Base-by-base conservation (phyloP, 2,329 filamentous ascomycete genomes). In the Hypomyces rosellus region DNA sequence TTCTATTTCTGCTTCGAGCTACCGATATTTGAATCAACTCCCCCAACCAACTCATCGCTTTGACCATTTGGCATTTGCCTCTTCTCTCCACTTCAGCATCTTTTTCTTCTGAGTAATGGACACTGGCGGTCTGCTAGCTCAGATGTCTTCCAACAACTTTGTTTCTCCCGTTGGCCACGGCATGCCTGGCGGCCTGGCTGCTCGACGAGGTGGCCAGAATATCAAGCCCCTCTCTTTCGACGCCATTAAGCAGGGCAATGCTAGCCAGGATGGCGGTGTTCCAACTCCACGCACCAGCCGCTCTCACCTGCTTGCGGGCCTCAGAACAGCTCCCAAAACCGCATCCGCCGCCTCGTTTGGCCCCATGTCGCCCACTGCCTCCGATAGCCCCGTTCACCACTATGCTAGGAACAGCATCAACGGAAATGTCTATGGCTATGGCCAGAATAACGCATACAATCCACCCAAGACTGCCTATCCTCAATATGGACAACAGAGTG, bases 41-140 rank as follows among this genome's bases (percentile, higher is more conserved):
- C 18, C 25, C 43, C n/a, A 40, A 39, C 39, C 49, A 47, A 46
- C 49, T 51, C 44, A 40, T 48, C 36, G 34, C 42, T 44, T 45
- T 34, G 38, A 25, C 40, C 34, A 34, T 39, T 16, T 45, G 42
- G 46, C 22, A 38, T 52, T 30, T 49, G 34, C 44, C 14, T 39
- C 45, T 45, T 40, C 33, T 30, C 38, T 46, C 37, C 49, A 20
- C 16, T 50, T 47, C 46, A 37, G 18, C 50, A 55, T 55, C 45
- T 39, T 54, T 55, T 54, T 49, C 39, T 48, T 58, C 40, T 73
- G 74, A 78, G 73, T 70, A 61, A 85, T 95, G 86, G 87, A 96
- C 92, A 85, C 92, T 82, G 92, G 92, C 81, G 89, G 90, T 93
- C 89, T 96, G 78, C 89, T 30, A 30, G 86, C 90, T 93, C 90